Base-by-base conservation (phyloP, 2,329 filamentous ascomycete genomes). In the Ceratocystis albifundus region DNA sequence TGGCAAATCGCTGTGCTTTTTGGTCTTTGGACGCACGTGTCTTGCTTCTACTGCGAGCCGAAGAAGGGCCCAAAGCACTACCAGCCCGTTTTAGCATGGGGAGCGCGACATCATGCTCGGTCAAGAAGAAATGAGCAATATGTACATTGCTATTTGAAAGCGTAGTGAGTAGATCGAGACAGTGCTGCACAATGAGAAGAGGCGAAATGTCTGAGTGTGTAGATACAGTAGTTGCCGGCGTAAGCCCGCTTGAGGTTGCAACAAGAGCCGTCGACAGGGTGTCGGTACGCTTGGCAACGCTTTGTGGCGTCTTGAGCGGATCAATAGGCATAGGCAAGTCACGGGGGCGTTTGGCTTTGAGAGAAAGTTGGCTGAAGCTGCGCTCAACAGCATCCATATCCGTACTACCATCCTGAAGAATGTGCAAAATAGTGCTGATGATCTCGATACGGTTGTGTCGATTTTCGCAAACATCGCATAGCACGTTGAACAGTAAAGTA, bases 371-470 rank as follows among this genome's bases (percentile, higher is more conserved):
- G 62, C 90, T 87, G 75, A 99, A 97, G 78, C 92, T 97, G 71
- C 92, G 87, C 76, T 99, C 94, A 30, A 99, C 90, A 4, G 95
- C 93, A 71, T 88, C 88, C 77, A 96, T 88, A 76, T 99, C 94
- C 5, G 88, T 87, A 73, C 91, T 97, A 57, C 94, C 94, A 74
- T 99, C 95, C 73, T 97, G 94, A 8, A 99, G 81, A 69, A 99
- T 95, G 69, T 94, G 90, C 8, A 99, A 83, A 44, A 99, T 80
- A 28, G 94, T 90, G 75, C 90, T 96, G 72, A 99, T 87, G 44
- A 99, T 90, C 75, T 99, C 94, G 2, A 92, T 86, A 45, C 94
- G 86, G 73, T 94, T 99, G 73, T 96, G 91, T n/a, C 90, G 87
- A 74, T 99, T 99, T 76, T 96, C 89, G 73, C 91, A 97, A 30